Evolutionary conservation across 2,329 filamentous ascomycete genomes (phyloP).

Genomic region (Fusarium nurragi): DNA sequence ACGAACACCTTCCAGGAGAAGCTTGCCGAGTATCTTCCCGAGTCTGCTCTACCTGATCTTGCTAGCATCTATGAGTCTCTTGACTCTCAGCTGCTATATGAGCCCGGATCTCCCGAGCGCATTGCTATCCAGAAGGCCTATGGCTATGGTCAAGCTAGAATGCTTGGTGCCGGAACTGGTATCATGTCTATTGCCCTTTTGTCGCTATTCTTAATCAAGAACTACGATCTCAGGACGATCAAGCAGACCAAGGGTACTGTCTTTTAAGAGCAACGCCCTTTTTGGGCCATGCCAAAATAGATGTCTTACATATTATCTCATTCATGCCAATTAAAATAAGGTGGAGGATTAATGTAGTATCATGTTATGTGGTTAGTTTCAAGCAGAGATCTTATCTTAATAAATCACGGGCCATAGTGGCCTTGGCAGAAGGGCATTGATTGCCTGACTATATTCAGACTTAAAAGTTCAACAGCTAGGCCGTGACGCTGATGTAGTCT

Average conservation of each 20-base stretch:
- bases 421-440: background rate
- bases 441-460: background rate
- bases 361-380: background rate
- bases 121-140: slow-evolving; percentile 68
- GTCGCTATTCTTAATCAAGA: slow-evolving; percentile 57
- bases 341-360: slow-evolving; percentile 9
- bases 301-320: background rate
- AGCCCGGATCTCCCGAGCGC: slow-evolving; percentile 54
- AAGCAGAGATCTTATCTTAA: background rate
- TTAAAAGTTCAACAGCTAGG: background rate
- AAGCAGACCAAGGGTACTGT: slow-evolving; percentile 62
- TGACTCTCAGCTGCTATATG: slow-evolving; percentile 60
- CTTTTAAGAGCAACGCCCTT: slow-evolving; percentile 49
- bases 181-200: slow-evolving; percentile 48
- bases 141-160: slow-evolving; percentile 59
- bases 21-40: slow-evolving; percentile 62
- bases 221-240: slow-evolving; percentile 60
- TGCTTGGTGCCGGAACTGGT: slow-evolving; percentile 53
- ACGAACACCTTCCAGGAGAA: slow-evolving; percentile 51
- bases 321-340: background rate
- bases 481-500: background rate
- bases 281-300: background rate
- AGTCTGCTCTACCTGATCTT: slow-evolving; percentile 47
- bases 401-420: background rate
- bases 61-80: slow-evolving; percentile 63